Conservation (phyloP, 805 yeast species). For the Isabelozyma pseudorhagii region DNA sequence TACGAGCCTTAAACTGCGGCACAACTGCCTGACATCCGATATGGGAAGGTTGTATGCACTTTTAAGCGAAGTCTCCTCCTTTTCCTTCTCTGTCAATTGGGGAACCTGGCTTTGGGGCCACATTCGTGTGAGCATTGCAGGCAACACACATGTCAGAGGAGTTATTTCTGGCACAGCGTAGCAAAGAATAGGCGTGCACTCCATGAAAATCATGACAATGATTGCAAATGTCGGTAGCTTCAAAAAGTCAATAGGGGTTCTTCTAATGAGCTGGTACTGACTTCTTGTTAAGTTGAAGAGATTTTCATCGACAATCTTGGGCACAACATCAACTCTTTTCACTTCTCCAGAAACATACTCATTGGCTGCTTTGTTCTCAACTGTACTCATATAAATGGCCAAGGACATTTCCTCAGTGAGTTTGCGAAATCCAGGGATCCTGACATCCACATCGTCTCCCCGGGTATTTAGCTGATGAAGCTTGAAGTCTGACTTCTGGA, state of each 20-base stretch:
- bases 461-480: not conserved
- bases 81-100: conserved; percentile 3
- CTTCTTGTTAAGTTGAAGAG: conserved; percentile 44
- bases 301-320: conserved; percentile 5
- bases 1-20: conserved; percentile 34
- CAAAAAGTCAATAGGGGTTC: conserved; percentile 49
- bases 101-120: conserved; percentile 17
- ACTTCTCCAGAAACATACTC: conserved; percentile 15
- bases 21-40: conserved; percentile 33
- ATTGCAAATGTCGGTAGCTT: conserved; percentile 55
- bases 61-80: conserved; percentile 26
- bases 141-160: conserved; percentile 58
- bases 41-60: conserved; percentile 48
- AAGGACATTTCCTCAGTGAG: conserved; percentile 35
- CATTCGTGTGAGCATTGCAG: conserved; percentile 38
- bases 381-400: conserved; percentile 29
- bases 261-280: conserved; percentile 47
- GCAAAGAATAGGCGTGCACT: conserved; percentile 52
- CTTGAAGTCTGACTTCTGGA: conserved; percentile 16
- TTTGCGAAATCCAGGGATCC: conserved; percentile 31
- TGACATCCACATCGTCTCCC: conserved; percentile 23
- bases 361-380: conserved; percentile 30
- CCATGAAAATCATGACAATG: conserved; percentile 48
- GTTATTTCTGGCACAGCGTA: conserved; percentile 52
- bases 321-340: conserved; percentile 9